Evolutionary conservation across 148 eudicot genomes (phyloP).

Genomic region (Silene uniflora): DNA sequence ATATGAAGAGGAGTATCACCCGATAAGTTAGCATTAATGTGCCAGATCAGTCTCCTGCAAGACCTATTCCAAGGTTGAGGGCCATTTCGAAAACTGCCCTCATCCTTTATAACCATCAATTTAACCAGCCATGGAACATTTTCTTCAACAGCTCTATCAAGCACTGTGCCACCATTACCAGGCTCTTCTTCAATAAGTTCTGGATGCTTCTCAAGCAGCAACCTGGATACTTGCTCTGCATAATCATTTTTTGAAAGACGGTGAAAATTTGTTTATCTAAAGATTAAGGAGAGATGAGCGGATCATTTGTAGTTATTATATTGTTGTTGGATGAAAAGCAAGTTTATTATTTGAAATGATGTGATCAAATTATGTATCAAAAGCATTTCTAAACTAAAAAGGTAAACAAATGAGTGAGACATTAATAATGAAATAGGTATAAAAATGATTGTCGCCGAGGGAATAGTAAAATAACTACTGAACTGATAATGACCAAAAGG

Average conservation of each 20-base stretch:
- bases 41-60: constrained; percentile 11
- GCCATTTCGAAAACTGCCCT: background rate
- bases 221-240: constrained; percentile 5
- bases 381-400: too few species aligned
- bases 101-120: background rate
- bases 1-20: constrained; percentile 12
- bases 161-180: constrained; percentile 11
- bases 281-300: too few species aligned
- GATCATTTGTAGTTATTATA: too few species aligned
- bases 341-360: too few species aligned
- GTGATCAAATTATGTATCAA: too few species aligned
- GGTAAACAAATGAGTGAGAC: too few species aligned
- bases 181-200: constrained; percentile 9
- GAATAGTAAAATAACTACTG: too few species aligned
- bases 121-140: constrained; percentile 5
- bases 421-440: too few species aligned
- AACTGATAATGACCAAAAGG: too few species aligned
- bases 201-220: constrained; percentile 12
- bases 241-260: background rate
- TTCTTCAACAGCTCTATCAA: constrained; percentile 5
- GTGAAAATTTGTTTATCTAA: background rate
- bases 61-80: constrained; percentile 9
- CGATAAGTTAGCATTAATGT: background rate
- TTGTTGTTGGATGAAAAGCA: too few species aligned
- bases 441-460: too few species aligned